Percentiles rank a stretch among this genome's conserved stretches.
These are phyloP conservation scores for Rutstroemia sp. DNA, from an alignment of 2,329 filamentous ascomycete species.

Conservation along the genomic window DNA sequence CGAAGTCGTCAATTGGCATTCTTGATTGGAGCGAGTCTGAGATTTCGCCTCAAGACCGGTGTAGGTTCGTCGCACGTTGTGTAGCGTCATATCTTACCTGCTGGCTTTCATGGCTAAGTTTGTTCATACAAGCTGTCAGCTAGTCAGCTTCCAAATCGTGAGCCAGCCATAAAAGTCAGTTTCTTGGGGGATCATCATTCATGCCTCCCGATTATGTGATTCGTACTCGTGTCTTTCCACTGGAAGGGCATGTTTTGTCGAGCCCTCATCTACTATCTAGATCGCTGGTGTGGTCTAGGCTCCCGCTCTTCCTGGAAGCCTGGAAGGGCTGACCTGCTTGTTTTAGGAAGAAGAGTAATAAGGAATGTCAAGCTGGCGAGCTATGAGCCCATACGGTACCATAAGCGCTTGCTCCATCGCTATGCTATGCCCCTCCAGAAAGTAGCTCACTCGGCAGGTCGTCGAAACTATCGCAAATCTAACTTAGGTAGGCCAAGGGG, in stretches of 20 bases:
- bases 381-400: background rate
- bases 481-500: background rate
- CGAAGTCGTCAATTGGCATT: background rate
- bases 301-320: background rate
- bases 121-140: background rate
- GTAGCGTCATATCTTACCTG: background rate
- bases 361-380: background rate
- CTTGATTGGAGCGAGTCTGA: background rate
- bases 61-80: background rate
- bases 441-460: background rate
- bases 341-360: background rate
- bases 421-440: too few relatives aligned
- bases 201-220: background rate
- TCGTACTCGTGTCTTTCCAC: background rate
- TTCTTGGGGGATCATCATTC: background rate
- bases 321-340: background rate
- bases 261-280: background rate
- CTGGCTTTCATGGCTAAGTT: background rate
- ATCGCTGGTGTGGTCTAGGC: background rate
- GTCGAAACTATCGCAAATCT: background rate
- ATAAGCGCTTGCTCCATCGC: background rate
- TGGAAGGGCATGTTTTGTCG: too few relatives aligned
- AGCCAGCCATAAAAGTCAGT: background rate
- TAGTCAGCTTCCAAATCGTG: background rate
- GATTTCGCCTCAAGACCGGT: conserved; percentile 8